Evolutionary conservation across 108 stramenopile species (phyloP).

Genomic region (Cyclotella atomus): DNA sequence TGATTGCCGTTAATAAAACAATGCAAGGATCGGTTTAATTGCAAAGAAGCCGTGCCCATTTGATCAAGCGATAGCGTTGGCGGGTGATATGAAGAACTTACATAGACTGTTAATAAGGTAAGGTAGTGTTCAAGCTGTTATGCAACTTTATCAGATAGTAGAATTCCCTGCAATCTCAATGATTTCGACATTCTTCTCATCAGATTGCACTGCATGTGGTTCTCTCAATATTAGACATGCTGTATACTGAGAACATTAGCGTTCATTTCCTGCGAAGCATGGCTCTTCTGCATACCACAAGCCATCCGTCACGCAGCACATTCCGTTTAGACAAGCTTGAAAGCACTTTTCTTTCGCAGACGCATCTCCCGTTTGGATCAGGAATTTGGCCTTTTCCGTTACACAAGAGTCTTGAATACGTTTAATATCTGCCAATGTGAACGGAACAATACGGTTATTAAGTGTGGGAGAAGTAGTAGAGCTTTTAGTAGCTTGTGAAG

Average conservation of each 20-base stretch:
- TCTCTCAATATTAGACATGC: not conserved
- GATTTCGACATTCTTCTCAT: too few species aligned
- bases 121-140: too few species aligned
- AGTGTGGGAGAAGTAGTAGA: not conserved
- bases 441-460: too few species aligned
- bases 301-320: not conserved
- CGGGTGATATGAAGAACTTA: too few species aligned
- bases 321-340: not conserved
- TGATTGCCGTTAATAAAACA: constrained; percentile 31
- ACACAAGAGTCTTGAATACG: not conserved
- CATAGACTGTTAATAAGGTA: too few species aligned
- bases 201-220: too few species aligned
- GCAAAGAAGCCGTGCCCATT: too few species aligned
- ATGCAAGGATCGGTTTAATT: constrained; percentile 1
- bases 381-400: not conserved
- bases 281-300: not conserved
- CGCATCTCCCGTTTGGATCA: not conserved
- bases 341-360: not conserved
- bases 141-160: too few species aligned
- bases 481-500: too few species aligned
- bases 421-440: not conserved
- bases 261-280: not conserved
- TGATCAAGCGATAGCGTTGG: too few species aligned
- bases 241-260: not conserved
- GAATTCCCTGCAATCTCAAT: too few species aligned